A percentile compares a stretch with the other conserved stretches of the same genome.
Evolutionary conservation across 2,329 filamentous ascomycete species (phyloP).

Genomic region (Aspergillus sp.): DNA sequence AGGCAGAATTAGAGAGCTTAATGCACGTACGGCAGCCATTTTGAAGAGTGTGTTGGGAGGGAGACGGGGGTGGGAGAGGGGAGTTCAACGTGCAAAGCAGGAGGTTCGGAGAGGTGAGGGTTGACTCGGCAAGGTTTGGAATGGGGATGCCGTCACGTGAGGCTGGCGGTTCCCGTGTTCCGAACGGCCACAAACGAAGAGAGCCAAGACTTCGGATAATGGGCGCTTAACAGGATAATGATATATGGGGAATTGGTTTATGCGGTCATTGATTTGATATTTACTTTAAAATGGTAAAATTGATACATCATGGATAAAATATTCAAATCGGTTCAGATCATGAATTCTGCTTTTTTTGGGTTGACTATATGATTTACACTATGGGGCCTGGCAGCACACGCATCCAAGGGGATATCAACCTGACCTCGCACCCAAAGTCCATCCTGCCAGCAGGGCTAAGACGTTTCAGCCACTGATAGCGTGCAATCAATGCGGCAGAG

Average conservation of each 20-base stretch:
- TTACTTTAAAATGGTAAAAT: too few species aligned
- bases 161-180: slow-evolving; percentile 23
- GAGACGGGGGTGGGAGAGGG: slow-evolving; percentile 28
- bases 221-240: background rate
- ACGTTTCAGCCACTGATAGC: slow-evolving; percentile 24
- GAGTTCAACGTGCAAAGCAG: slow-evolving; percentile 36
- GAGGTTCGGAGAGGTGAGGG: slow-evolving; percentile 35
- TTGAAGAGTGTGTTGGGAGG: slow-evolving; percentile 30
- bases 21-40: slow-evolving; percentile 44
- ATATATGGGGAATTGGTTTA: too few species aligned
- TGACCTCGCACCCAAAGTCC: slow-evolving; percentile 31
- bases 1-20: background rate
- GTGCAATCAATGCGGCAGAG: slow-evolving; percentile 20
- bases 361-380: slow-evolving; percentile 40
- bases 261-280: too few species aligned
- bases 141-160: slow-evolving; percentile 31
- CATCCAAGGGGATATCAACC: slow-evolving; percentile 27
- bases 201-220: slow-evolving; percentile 1
- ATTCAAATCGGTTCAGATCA: slow-evolving; percentile 7
- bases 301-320: background rate
- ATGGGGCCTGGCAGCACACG: slow-evolving; percentile 23
- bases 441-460: slow-evolving; percentile 27
- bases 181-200: slow-evolving; percentile 21
- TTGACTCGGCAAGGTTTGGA: slow-evolving; percentile 42
- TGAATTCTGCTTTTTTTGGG: slow-evolving; percentile 30